Conservation (phyloP, 148 eudicot species). For the Persicaria tinctoria region DNA sequence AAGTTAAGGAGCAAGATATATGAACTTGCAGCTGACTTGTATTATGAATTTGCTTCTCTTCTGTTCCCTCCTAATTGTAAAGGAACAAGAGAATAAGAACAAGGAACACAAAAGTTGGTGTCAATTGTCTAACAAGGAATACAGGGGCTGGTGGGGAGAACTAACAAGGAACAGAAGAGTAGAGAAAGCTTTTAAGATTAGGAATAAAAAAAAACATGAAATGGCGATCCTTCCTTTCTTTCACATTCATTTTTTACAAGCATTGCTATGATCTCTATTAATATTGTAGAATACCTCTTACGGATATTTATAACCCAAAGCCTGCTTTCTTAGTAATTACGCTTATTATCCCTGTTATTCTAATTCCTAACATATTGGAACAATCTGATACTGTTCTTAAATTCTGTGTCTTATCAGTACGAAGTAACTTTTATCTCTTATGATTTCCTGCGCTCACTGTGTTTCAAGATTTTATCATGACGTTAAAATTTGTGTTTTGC, state of each 20-base stretch:
- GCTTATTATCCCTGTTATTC: too few relatives aligned
- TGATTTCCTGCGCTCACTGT: background rate
- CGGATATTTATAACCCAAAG: too few relatives aligned
- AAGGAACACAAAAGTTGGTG: background rate
- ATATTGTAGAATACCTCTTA: too few relatives aligned
- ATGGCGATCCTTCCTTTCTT: background rate
- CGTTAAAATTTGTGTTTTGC: background rate
- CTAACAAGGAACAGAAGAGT: background rate
- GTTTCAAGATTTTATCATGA: background rate
- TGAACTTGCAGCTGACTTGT: background rate
- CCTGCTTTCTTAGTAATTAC: too few relatives aligned
- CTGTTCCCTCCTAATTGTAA: background rate
- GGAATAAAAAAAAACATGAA: background rate
- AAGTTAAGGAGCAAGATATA: background rate
- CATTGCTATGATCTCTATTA: background rate
- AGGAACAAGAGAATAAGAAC: background rate
- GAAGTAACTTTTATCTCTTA: background rate
- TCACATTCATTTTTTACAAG: background rate
- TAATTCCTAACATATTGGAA: too few relatives aligned
- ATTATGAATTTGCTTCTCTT: background rate
- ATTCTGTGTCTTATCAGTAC: too few relatives aligned
- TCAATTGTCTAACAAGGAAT: background rate
- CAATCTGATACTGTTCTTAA: too few relatives aligned
- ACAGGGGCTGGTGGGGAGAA: background rate
- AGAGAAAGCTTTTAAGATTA: background rate